Evolutionary conservation across 176 grass and related monocot species (phyloP), one percentile per base, ranked within the genome.

Genomic region (Ananas comosus): DNA sequence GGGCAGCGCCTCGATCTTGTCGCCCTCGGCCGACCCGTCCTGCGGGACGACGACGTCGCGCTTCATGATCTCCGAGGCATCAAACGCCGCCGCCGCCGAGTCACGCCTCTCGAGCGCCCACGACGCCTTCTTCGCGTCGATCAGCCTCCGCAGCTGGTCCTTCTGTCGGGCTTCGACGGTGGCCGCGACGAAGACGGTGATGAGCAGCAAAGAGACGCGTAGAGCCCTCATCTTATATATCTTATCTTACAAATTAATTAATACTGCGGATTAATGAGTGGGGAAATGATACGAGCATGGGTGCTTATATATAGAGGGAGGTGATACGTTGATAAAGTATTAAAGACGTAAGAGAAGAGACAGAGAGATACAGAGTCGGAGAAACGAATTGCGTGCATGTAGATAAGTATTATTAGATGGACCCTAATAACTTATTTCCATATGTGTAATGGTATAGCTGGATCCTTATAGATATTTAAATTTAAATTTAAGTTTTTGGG

Each of bases 1-100:
- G 2, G 90, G 90, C 73, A 92, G 14, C 47, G 56, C 70, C 3
- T 65, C 0, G 53, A 92, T 83, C 82, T 27, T 83, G 57, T 92
- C 82, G 48, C 77, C 86, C 25, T 75, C 81, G 78, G 51, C 79
- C 57, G 79, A 71, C 8, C 72, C 72, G 47, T 77, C 69, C 2
- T 79, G 71, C 1, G 58, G 14, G 10, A 51, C 23, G 11, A 68
- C 16, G 59, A n/a, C 16, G 0, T 13, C 48, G 3, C 50, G 56
- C 56, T 16, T 10, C 21, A 22, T 10, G 21, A 61, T 19, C 10
- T n/a, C 12, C n/a, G 21, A 12, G 49, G 67, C 3, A 25, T 13
- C 13, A 1, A 11, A 23, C 11, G 6, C 49, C 1, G 28, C 57
- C 50, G 22, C 22, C 56, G 22, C n/a, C 22, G 56, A 21, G 21